Conservation (phyloP, 495 filamentous ascomycete species). For the Aspergillus saccharolyticus region DNA sequence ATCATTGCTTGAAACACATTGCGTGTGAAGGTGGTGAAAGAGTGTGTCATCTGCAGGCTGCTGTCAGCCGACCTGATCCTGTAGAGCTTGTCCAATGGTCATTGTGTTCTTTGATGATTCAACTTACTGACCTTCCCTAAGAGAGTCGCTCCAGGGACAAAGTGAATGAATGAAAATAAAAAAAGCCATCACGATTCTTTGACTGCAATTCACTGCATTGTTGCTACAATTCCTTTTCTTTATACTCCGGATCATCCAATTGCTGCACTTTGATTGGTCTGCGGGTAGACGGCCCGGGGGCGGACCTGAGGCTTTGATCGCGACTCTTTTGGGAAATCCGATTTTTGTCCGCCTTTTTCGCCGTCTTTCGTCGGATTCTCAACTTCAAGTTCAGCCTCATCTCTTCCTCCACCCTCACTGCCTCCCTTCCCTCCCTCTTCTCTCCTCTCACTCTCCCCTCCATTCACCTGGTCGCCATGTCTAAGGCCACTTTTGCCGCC, state of each 20-base stretch:
- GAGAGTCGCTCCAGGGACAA: too few species aligned
- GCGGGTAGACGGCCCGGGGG: not conserved
- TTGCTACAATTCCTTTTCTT: too few species aligned
- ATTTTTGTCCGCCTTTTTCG: not conserved
- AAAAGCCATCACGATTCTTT: too few species aligned
- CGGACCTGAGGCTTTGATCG: not conserved
- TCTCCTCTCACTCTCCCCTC: not conserved
- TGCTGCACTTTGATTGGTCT: not conserved
- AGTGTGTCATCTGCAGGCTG: not conserved
- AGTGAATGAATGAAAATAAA: too few species aligned
- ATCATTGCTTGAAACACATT: not conserved
- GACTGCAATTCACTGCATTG: too few species aligned
- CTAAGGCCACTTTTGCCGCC: slow-evolving; percentile 79
- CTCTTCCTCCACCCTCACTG: not conserved
- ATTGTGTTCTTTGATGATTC: not conserved
- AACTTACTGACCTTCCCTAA: too few species aligned
- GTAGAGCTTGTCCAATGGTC: not conserved
- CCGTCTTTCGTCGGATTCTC: not conserved
- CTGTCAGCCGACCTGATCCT: not conserved
- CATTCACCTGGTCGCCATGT: slow-evolving; percentile 48
- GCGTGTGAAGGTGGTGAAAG: not conserved
- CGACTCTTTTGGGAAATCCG: not conserved
- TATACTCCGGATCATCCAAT: slow-evolving; percentile 1
- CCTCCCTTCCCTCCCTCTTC: not conserved
- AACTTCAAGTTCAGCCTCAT: not conserved